These are phyloP conservation scores for Phaeosphaeriaceae sp. DNA, from an alignment of 2,329 filamentous ascomycete genomes.

Conservation along the genomic window DNA sequence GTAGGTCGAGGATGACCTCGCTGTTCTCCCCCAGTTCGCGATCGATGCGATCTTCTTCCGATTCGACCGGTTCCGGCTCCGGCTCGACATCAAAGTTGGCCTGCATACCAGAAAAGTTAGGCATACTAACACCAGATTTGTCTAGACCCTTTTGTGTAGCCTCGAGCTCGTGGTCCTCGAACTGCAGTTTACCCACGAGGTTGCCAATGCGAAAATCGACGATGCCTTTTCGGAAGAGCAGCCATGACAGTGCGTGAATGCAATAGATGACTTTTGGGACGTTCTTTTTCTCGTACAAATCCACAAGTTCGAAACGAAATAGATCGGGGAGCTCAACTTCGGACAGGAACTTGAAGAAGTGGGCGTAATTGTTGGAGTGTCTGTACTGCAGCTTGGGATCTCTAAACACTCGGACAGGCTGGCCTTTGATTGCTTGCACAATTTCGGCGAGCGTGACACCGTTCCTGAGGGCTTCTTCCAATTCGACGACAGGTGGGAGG, in stretches of 20 bases:
- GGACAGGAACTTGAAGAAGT: slow-evolving; percentile 93
- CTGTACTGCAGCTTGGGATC: slow-evolving; percentile 86
- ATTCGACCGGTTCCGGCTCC: slow-evolving; percentile 76
- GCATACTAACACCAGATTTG: slow-evolving; percentile 93
- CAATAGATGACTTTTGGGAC: slow-evolving; percentile 99
- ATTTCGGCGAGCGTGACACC: slow-evolving; percentile 95
- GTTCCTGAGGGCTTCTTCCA: slow-evolving; percentile 90
- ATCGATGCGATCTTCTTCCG: slow-evolving; percentile 86
- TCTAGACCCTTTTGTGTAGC: slow-evolving; percentile 96
- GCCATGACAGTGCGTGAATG: slow-evolving; percentile 95
- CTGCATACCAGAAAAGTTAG: slow-evolving; percentile 96
- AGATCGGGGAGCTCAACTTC: slow-evolving; percentile 92
- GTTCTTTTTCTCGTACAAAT: slow-evolving; percentile 99
- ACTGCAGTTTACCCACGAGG: slow-evolving; percentile 92
- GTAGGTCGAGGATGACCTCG: slow-evolving; percentile 74
- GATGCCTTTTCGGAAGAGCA: slow-evolving; percentile 94
- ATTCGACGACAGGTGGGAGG: slow-evolving; percentile 88
- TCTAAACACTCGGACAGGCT: slow-evolving; percentile 81
- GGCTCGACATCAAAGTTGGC: slow-evolving; percentile 92
- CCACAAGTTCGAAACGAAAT: slow-evolving; percentile 95
- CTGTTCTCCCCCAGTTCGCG: slow-evolving; percentile 82
- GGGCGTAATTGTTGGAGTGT: slow-evolving; percentile 96
- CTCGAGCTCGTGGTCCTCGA: slow-evolving; percentile 96
- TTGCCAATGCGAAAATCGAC: slow-evolving; percentile 97
- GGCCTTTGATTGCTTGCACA: slow-evolving; percentile 82